A percentile compares a stretch with the other conserved stretches of the same genome.
These are phyloP conservation scores for Cryptomeria japonica DNA, from an alignment of 75 land plant species.

Conservation along the genomic window DNA sequence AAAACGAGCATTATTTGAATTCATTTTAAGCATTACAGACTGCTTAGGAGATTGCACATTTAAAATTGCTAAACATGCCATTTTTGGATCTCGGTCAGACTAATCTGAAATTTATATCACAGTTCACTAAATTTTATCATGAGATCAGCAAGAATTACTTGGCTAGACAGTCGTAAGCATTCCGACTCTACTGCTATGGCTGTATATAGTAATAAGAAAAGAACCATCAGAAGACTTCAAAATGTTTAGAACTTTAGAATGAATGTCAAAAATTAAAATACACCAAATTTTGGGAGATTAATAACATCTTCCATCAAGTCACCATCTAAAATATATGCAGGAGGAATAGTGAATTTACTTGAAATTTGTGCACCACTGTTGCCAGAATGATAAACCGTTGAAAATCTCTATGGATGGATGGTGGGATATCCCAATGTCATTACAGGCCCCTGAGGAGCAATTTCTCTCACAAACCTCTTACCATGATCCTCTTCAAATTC, in stretches of 20 bases:
- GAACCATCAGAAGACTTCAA: background rate
- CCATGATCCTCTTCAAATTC: slow-evolving; percentile 13
- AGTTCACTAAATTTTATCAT: background rate
- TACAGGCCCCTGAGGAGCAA: background rate
- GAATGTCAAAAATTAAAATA: background rate
- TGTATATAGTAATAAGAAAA: background rate
- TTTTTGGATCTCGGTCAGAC: background rate
- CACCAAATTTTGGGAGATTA: background rate
- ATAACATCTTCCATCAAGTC: background rate
- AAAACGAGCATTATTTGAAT: background rate
- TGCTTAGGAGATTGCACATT: background rate
- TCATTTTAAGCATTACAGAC: background rate
- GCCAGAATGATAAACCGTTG: background rate
- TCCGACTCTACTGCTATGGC: background rate
- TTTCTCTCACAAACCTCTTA: slow-evolving; percentile 6
- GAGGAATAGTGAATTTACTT: background rate
- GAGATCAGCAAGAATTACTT: background rate
- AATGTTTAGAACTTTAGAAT: background rate
- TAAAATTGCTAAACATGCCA: background rate
- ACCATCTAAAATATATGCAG: background rate
- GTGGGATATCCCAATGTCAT: slow-evolving; percentile 1
- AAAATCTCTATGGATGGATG: background rate
- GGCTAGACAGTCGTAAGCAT: background rate
- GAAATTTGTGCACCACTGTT: background rate
- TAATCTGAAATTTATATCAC: background rate